Conservation (phyloP, 106 monocot species). For the Phalaenopsis aphrodite region DNA sequence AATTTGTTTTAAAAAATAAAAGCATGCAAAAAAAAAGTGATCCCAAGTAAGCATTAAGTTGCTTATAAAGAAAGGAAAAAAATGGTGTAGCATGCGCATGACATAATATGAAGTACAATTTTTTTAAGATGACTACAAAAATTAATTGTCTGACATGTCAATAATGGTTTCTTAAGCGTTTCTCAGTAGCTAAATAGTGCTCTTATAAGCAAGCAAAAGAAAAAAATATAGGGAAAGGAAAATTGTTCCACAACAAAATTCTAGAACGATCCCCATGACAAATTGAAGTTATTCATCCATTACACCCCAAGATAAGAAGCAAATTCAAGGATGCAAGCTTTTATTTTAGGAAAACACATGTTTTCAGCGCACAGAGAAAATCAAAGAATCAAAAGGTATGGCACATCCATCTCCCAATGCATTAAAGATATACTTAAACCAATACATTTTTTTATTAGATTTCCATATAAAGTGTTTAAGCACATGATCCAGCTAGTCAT, state of each 20-base stretch:
- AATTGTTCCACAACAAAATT: neutral
- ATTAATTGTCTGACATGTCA: neutral
- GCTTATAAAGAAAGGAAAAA: neutral
- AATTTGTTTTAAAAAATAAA: too few species aligned
- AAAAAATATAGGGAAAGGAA: neutral
- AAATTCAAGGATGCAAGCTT: too few species aligned
- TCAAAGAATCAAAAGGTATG: too few species aligned
- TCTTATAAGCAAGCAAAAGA: neutral
- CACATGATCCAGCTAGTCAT: too few species aligned
- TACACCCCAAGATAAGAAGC: neutral
- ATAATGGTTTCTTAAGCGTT: neutral
- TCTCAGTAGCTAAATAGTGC: neutral
- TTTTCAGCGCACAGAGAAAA: too few species aligned
- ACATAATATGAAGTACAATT: neutral
- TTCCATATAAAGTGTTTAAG: too few species aligned
- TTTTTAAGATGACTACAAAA: neutral
- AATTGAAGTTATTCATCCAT: neutral
- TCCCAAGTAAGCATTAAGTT: neutral
- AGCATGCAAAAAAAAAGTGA: too few species aligned
- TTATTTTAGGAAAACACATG: too few species aligned
- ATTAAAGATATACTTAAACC: neutral
- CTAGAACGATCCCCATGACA: neutral
- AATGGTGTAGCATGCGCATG: neutral
- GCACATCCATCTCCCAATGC: neutral
- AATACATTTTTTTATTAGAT: neutral